A percentile compares a stretch with the other conserved stretches of the same genome.
phyloP scores from a whole-genome alignment of 1,284 basidiomycete species.

The Ganoderma resinaceum region DNA sequence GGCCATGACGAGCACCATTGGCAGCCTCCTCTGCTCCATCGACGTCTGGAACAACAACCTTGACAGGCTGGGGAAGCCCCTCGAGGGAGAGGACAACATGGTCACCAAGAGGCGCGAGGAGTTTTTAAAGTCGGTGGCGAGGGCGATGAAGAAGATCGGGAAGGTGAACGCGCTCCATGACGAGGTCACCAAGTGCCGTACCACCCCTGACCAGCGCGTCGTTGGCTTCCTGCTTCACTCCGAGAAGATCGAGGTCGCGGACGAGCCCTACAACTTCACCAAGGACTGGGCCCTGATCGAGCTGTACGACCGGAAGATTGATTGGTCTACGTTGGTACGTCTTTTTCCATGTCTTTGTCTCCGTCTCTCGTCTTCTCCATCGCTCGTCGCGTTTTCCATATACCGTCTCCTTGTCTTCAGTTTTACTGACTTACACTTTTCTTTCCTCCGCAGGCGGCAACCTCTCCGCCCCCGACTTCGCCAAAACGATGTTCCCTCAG shows the following conservation, averaged over 20 bases:
- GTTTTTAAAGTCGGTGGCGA: conserved; percentile 32
- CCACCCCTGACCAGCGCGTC: conserved; percentile 35
- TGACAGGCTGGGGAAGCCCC: conserved; percentile 34
- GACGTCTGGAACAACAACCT: neutral
- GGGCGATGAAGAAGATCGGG: conserved; percentile 35
- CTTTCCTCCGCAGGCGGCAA: conserved; percentile 32
- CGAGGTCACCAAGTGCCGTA: conserved; percentile 8
- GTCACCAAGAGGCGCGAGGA: conserved; percentile 39
- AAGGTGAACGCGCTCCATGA: conserved; percentile 35
- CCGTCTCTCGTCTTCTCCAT: no score
- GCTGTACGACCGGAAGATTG: conserved; percentile 39
- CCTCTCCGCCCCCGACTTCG: conserved; percentile 34
- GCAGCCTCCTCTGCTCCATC: neutral
- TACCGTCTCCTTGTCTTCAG: no score
- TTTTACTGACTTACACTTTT: conserved; percentile 19
- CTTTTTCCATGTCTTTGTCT: conserved; percentile 24
- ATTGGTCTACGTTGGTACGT: conserved; percentile 42
- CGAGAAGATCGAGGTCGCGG: conserved; percentile 36
- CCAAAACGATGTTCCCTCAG: conserved; percentile 40
- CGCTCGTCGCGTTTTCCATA: no score
- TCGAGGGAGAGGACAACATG: conserved; percentile 33
- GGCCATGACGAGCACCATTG: neutral
- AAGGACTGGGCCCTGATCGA: conserved; percentile 44
- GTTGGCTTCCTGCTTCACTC: conserved; percentile 45
- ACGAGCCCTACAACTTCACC: conserved; percentile 34